Base-by-base conservation (phyloP, 352 stramenopile genomes). In the Porosira glacialis region DNA sequence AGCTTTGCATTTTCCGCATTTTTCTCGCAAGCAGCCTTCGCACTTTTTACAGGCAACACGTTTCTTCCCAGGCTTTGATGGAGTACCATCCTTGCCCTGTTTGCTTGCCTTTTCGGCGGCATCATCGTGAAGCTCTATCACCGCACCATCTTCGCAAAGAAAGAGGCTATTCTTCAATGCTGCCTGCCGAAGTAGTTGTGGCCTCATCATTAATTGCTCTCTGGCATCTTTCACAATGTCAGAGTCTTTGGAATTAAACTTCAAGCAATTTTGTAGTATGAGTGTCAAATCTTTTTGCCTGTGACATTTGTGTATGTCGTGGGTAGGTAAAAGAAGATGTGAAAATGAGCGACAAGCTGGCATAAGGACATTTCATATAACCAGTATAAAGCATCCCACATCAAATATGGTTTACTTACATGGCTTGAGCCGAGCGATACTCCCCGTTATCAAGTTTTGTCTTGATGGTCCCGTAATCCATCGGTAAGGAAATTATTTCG, bases 341-440 rank as follows among this genome's bases (percentile, higher is more conserved):
- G n/a, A n/a, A n/a, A n/a, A n/a, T n/a, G n/a, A n/a, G n/a, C n/a
- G n/a, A n/a, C n/a, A n/a, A n/a, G n/a, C n/a, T n/a, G n/a, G n/a
- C n/a, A n/a, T n/a, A n/a, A n/a, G n/a, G n/a, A n/a, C n/a, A n/a
- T n/a, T n/a, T n/a, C n/a, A n/a, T n/a, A n/a, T n/a, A n/a, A n/a
- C n/a, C n/a, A n/a, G n/a, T n/a, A n/a, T n/a, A n/a, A n/a, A n/a
- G n/a, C n/a, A n/a, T n/a, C n/a, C 70, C 26, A 90, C 50, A 33
- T 83, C 53, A 56, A 92, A 92, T 55, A 90, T 83, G 67, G 88
- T 92, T 53, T 92, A 83, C n/a, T n/a, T n/a, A n/a, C 83, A 92
- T 89, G 21, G 71, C 63, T 71, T 89, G 83, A 38, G 78, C 83
- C 30, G 86, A 92, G 53, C 86, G 61, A 73, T 92, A 92, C 38